Base-by-base conservation (phyloP, 2,329 filamentous ascomycete species). In the Ophiostoma triangulosporum region DNA sequence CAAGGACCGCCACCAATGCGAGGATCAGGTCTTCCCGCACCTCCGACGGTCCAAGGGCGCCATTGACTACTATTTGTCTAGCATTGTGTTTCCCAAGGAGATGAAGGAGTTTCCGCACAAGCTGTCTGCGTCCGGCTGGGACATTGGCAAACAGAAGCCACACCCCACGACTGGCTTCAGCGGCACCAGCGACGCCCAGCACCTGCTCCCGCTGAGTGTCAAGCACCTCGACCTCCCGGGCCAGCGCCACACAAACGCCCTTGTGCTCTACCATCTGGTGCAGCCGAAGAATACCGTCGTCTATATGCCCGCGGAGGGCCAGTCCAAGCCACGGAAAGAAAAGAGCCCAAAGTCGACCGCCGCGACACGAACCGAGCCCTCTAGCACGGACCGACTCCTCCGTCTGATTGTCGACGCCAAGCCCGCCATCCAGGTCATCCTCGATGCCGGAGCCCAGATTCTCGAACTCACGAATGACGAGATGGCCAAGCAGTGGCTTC, bases 401-500 rank as follows among this genome's bases (percentile, higher is more conserved):
- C 31, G 64, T 0, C 62, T 70, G 4, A 67, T 84, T 0, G 62
- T 67, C 0, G 46, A 46, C 0, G 63, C 76, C 45, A 43, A 68
- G 0, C 65, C 68, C 0, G 62, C 65, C 0, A 68, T 76, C 0
- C 71, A 73, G 0, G 82, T 88, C 0, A 74, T 89, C 1, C 69
- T 89, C 0, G 84, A 89, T 57, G 83, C 85, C 0, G 84, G 85
- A 0, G 84, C 85, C 0, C 78, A 83, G 49, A 76, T 89, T 5
- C 63, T 89, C 0, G 83, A 88, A 29, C 64, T 82, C 0, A 70
- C 67, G 15, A 87, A 87, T 57, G 3, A 65, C 0, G 65, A 73
- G 3, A 69, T 86, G 3, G 77, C 79, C 0, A 57, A 59, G 7
- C 54, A 59, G 1, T 86, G 81, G 81, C 61, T 87, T 0, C 32